Conservation (phyloP, 2,329 filamentous ascomycete species). For the Gnomoniopsis smithogilvyi region DNA sequence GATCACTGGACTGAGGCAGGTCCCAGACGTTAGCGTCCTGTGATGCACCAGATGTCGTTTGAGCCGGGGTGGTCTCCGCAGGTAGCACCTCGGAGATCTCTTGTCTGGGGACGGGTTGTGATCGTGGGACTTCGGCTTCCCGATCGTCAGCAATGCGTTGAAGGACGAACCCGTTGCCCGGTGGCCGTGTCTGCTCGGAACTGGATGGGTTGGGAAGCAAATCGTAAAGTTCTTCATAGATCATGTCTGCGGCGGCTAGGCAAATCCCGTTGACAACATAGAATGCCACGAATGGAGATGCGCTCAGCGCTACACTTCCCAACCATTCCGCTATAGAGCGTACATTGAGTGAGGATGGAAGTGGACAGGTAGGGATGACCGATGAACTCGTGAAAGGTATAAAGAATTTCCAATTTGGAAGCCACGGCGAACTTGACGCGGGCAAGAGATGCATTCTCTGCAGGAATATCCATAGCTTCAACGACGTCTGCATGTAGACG, state of each 20-base stretch:
- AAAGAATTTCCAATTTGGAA: conserved; percentile 49
- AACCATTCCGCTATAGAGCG: conserved; percentile 41
- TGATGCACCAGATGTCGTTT: background rate
- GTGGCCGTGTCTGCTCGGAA: background rate
- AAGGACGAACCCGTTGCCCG: background rate
- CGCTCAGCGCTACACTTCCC: conserved; percentile 36
- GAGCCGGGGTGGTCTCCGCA: background rate
- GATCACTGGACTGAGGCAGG: background rate
- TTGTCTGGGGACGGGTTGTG: background rate
- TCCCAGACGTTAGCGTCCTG: conserved; percentile 9
- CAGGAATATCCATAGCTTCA: conserved; percentile 50
- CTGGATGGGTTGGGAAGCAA: conserved; percentile 11
- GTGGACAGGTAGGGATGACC: conserved; percentile 45
- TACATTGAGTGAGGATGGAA: conserved; percentile 34
- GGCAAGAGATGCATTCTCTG: conserved; percentile 49
- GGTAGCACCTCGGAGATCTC: background rate
- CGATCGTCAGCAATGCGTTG: background rate
- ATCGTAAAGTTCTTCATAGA: conserved; percentile 7
- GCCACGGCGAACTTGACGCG: conserved; percentile 30
- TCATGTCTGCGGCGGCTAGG: conserved; percentile 19
- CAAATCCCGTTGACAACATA: conserved; percentile 28
- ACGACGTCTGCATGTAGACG: conserved; percentile 42
- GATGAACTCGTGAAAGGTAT: conserved; percentile 52
- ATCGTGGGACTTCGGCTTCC: background rate
- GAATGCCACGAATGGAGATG: conserved; percentile 46